Base-by-base conservation (phyloP, 352 stramenopile genomes). In the Phytophthora boehmeriae region DNA sequence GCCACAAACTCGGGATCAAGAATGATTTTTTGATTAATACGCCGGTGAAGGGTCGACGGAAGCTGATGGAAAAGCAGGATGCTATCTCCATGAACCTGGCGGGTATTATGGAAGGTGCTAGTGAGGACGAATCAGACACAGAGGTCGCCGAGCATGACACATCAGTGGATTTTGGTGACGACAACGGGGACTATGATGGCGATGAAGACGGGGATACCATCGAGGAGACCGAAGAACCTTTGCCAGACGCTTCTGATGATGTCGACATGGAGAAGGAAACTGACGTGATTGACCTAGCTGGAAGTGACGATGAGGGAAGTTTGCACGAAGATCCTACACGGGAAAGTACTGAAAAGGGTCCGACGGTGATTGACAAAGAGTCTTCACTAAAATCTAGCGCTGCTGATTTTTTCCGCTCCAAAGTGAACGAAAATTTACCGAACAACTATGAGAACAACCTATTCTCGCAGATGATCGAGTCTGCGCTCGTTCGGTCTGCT, bases 391-490 rank as follows among this genome's bases (percentile, higher is more conserved):
- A 61, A 8, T 58, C 71, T 5, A 88, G 45, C 54, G 80, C 83
- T 9, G 65, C 79, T 0, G 83, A 92, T 14, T 92, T 89, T 39
- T 92, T 92, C 62, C 71, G 71, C 42, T 53, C 66, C n/a, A 78
- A 78, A 35, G 60, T 71, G 14, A 65, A 77, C 19, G 72, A 83
- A 14, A 68, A 83, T 43, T 49, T 68, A 1, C 71, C 76, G 10
- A 59, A 80, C 10, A 71, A 83, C 27, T 77, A 89, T 41, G 80
- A 91, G 41, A 75, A 72, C 4, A 75, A 73, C 22, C 48, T 76
- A 42, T 88, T 88, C 46, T 86, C 78, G 0, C 73, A 88, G 39
- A 77, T 92, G 73, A 87, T 94, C 42, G 85, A 94, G 62, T 90
- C 72, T 30, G 85, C 85, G 14, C 63, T 94, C 1, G 70, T 92